Evolutionary conservation across 2,329 filamentous ascomycete species (phyloP).

Genomic region (Verticillium isaacii): DNA sequence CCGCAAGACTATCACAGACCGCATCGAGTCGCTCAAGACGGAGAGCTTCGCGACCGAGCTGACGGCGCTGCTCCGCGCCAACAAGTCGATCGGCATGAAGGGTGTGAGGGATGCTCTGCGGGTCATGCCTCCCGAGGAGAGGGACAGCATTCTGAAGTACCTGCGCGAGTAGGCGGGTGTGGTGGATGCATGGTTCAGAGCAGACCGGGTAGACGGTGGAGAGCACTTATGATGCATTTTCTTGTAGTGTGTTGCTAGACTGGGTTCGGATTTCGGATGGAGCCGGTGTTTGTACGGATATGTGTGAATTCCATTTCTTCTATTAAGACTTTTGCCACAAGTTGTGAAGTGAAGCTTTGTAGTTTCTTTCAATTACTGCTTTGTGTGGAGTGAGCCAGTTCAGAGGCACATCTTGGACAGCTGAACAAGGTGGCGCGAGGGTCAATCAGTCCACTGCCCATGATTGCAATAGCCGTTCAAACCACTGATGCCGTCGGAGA

Average conservation of each 20-base stretch:
- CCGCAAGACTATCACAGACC: constrained; percentile 73
- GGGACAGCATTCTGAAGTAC: constrained; percentile 71
- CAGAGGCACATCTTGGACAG: too few species aligned
- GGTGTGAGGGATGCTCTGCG: constrained; percentile 81
- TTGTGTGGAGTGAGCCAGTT: too few species aligned
- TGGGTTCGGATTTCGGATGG: not conserved
- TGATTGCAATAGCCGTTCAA: too few species aligned
- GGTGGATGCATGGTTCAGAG: not conserved
- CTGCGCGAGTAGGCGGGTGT: constrained; percentile 33
- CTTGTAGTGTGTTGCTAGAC: not conserved
- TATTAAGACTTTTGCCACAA: not conserved
- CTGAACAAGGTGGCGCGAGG: too few species aligned
- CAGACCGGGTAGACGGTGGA: not conserved
- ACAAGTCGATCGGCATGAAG: constrained; percentile 68
- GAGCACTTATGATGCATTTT: not conserved
- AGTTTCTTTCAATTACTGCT: too few species aligned
- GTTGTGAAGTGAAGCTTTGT: too few species aligned
- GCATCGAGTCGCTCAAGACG: constrained; percentile 78
- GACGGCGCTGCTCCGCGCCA: constrained; percentile 36
- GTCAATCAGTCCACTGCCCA: too few species aligned
- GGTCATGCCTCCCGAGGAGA: constrained; percentile 83
- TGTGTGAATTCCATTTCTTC: not conserved
- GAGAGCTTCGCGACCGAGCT: constrained; percentile 56
- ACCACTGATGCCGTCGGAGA: too few species aligned
- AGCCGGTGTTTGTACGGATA: not conserved